A percentile compares a stretch with the other conserved stretches of the same genome.
These are phyloP conservation scores for Trichosporon coremiiforme DNA, from an alignment of 1,284 basidiomycete species.

Conservation along the genomic window DNA sequence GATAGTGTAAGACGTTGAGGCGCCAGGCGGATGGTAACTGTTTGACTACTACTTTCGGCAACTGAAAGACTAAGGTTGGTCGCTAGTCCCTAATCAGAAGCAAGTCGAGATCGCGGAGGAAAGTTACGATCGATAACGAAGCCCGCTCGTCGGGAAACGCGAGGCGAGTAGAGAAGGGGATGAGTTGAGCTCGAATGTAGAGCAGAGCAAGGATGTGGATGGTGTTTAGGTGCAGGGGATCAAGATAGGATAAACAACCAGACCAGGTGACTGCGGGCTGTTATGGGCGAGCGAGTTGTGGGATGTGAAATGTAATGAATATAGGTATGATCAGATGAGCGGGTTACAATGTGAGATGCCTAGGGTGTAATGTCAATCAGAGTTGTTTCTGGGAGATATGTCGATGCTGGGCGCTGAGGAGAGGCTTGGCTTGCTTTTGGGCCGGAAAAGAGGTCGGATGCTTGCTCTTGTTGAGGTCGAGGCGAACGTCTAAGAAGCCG, in stretches of 20 bases:
- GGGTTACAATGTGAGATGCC: neutral
- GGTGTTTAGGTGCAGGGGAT: neutral
- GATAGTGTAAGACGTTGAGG: slow-evolving; percentile 9
- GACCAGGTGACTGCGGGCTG: neutral
- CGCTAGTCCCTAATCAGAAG: slow-evolving; percentile 2
- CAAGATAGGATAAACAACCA: neutral
- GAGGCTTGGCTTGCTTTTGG: neutral
- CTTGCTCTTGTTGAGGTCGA: neutral
- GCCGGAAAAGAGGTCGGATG: neutral
- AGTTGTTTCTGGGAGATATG: neutral
- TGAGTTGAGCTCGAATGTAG: neutral
- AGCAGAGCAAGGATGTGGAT: neutral
- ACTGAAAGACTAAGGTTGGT: neutral
- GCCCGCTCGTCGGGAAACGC: neutral
- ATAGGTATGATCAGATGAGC: neutral
- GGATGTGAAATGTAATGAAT: slow-evolving; percentile 3
- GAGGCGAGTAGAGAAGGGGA: neutral
- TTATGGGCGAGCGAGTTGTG: neutral
- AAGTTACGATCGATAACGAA: neutral
- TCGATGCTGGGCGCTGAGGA: neutral
- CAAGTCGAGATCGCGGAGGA: neutral
- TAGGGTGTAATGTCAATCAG: neutral
- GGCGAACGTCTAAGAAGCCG: neutral
- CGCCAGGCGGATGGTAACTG: neutral
- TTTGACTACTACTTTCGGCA: slow-evolving; percentile 8